A percentile compares a stretch with the other conserved stretches of the same genome.
These are phyloP conservation scores for Ocimum tenuiflorum DNA, from an alignment of 257 asterid genomes.

Conservation along the genomic window DNA sequence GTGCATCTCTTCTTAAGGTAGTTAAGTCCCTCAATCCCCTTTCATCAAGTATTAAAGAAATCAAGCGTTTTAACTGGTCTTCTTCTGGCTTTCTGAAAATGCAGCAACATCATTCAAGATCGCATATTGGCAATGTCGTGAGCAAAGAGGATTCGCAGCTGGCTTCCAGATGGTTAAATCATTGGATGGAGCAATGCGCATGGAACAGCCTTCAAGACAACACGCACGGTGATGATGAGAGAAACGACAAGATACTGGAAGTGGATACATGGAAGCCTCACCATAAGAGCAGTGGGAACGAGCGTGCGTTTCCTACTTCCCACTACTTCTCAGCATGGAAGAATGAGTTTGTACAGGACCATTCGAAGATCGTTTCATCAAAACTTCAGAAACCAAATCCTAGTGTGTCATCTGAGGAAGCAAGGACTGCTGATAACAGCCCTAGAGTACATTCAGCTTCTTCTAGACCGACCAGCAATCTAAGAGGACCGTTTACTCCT, in stretches of 20 bases:
- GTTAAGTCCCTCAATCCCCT: slow-evolving; percentile 14
- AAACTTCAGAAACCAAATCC: slow-evolving; percentile 63
- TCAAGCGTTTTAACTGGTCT: no score
- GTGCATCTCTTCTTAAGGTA: slow-evolving; percentile 43
- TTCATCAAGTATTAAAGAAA: neutral
- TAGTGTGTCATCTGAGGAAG: slow-evolving; percentile 65
- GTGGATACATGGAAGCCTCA: slow-evolving; percentile 82
- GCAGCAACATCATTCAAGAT: slow-evolving; percentile 54
- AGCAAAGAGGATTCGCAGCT: slow-evolving; percentile 30
- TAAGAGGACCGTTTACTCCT: slow-evolving; percentile 56
- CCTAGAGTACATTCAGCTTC: slow-evolving; percentile 53
- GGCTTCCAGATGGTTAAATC: slow-evolving; percentile 57
- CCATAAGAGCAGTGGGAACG: slow-evolving; percentile 28
- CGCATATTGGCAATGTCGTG: slow-evolving; percentile 17
- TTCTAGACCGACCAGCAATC: slow-evolving; percentile 42
- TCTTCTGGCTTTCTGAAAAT: slow-evolving; percentile 7
- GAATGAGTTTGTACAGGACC: slow-evolving; percentile 42
- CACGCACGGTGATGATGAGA: slow-evolving; percentile 45
- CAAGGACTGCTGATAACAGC: slow-evolving; percentile 52
- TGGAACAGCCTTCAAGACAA: slow-evolving; percentile 25
- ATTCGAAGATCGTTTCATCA: slow-evolving; percentile 21
- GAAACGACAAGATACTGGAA: slow-evolving; percentile 76
- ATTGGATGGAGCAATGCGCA: slow-evolving; percentile 73
- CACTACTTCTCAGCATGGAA: slow-evolving; percentile 45
- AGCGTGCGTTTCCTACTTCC: slow-evolving; percentile 28